A percentile compares a stretch with the other conserved stretches of the same genome.
These are phyloP conservation scores for Thermoascus crustaceus DNA, from an alignment of 2,329 filamentous ascomycete species.

Conservation along the genomic window DNA sequence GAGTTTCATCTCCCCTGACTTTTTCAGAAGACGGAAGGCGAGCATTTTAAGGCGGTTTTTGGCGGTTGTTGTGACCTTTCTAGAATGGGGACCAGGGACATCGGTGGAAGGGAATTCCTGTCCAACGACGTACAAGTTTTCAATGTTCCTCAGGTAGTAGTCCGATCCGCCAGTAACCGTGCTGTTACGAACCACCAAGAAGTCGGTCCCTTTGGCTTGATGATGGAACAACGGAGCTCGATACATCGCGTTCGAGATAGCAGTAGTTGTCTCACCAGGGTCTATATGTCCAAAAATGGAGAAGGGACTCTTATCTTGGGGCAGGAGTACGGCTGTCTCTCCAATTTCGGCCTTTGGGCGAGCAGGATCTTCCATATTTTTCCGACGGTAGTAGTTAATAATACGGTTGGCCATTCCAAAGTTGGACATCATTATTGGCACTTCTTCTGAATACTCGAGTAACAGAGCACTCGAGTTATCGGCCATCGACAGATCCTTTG, in stretches of 20 bases:
- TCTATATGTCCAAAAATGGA: slow-evolving; percentile 91
- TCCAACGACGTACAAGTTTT: slow-evolving; percentile 83
- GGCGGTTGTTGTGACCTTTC: slow-evolving; percentile 91
- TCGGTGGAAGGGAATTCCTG: slow-evolving; percentile 89
- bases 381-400: slow-evolving; percentile 92
- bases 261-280: slow-evolving; percentile 79
- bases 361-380: slow-evolving; percentile 66
- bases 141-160: slow-evolving; percentile 81
- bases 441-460: slow-evolving; percentile 92
- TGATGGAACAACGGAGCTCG: slow-evolving; percentile 91
- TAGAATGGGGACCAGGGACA: slow-evolving; percentile 84
- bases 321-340: slow-evolving; percentile 77
- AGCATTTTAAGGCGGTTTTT: slow-evolving; percentile 98
- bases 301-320: slow-evolving; percentile 93
- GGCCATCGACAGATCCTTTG: slow-evolving; percentile 73
- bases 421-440: slow-evolving; percentile 83
- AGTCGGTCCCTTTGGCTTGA: slow-evolving; percentile 67
- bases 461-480: slow-evolving; percentile 85
- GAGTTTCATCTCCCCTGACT: slow-evolving; percentile 60
- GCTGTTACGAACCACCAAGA: slow-evolving; percentile 73
- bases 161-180: slow-evolving; percentile 69
- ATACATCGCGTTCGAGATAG: slow-evolving; percentile 92
- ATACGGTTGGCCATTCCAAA: slow-evolving; percentile 96
- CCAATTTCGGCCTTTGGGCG: slow-evolving; percentile 77
- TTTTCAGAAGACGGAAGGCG: slow-evolving; percentile 77